Base-by-base conservation (phyloP, 1,284 basidiomycete genomes). In the Gymnopus androsaceus region DNA sequence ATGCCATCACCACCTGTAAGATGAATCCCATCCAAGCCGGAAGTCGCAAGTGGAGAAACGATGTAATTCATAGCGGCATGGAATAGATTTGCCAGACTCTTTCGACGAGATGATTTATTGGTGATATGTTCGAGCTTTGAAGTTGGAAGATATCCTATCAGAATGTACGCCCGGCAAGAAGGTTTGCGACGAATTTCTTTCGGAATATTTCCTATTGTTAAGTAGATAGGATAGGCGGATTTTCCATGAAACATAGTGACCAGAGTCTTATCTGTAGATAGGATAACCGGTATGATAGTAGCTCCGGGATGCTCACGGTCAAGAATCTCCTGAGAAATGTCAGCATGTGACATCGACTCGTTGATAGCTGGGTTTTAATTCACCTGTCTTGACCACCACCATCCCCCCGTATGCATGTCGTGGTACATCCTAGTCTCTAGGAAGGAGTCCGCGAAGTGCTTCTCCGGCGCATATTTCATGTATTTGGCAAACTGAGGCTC, bases 141-240 rank as follows among this genome's bases (percentile, higher is more conserved):
- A 0, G 70, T 71, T 0, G 75, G 74, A 0, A 77, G 65, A 54
- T 78, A 78, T 0, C 59, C 74, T 14, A 78, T 53, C 0, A 79
- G 67, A 8, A 79, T 62, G 21, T 72, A 68, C 0, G 65, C 72
- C 1, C 59, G 67, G 1, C 56, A 54, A 0, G 71, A 74, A 0
- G 74, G 71, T 51, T 75, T 72, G 1, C 67, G 61, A 3, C 70
- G 64, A 2, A 76, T 70, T 8, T 70, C 67, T 48, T 78, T 77
- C 0, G 75, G 73, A 8, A 80, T 63, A 56, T 78, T 78, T 1
- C 77, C 75, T 40, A 79, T 73, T 0, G 73, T 77, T 14, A 79
- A 53, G 50, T 78, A 78, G 0, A 78, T 63, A 0, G 74, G 75
- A 57, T 76, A 78, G 1, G 72, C 74, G 6, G 64, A 59, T 56